Evolutionary conservation across 805 yeast genomes (phyloP).

Genomic region (Zygosaccharomyces bailii): DNA sequence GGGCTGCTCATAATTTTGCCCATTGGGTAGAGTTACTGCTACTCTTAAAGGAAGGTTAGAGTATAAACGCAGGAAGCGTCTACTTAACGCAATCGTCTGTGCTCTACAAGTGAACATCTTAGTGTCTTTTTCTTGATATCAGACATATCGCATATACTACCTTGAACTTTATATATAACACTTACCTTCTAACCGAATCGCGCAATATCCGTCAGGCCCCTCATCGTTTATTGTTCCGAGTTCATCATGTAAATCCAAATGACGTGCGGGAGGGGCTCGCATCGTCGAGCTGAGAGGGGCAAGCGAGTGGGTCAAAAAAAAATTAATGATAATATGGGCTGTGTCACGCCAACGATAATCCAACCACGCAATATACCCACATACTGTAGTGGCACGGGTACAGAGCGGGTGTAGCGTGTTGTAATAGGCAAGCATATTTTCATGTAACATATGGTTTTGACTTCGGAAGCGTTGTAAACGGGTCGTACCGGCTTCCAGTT

Average conservation of each 20-base stretch:
- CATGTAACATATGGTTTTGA: neutral
- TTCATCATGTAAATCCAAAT: neutral
- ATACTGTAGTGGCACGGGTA: too few relatives aligned
- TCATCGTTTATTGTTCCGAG: neutral
- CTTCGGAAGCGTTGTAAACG: neutral
- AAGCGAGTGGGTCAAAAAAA: neutral
- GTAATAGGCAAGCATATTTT: too few relatives aligned
- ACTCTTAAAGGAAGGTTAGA: conserved; percentile 43
- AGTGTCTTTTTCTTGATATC: neutral
- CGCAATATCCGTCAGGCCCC: neutral
- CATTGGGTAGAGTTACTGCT: conserved; percentile 63
- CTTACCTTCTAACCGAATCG: neutral
- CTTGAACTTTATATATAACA: neutral
- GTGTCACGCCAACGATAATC: neutral
- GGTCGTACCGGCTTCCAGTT: neutral
- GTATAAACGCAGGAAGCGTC: conserved; percentile 22
- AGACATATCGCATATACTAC: neutral
- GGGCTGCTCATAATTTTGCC: conserved; percentile 67
- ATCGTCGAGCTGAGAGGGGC: neutral
- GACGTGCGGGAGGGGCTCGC: neutral
- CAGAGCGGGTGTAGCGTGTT: too few relatives aligned
- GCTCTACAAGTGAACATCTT: conserved; percentile 3
- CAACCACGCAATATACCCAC: too few relatives aligned
- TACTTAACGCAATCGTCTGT: conserved; percentile 4
- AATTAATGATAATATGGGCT: neutral